phyloP scores from a whole-genome alignment of 768 basidiomycete genomes.

The Suillus occidentalis region DNA sequence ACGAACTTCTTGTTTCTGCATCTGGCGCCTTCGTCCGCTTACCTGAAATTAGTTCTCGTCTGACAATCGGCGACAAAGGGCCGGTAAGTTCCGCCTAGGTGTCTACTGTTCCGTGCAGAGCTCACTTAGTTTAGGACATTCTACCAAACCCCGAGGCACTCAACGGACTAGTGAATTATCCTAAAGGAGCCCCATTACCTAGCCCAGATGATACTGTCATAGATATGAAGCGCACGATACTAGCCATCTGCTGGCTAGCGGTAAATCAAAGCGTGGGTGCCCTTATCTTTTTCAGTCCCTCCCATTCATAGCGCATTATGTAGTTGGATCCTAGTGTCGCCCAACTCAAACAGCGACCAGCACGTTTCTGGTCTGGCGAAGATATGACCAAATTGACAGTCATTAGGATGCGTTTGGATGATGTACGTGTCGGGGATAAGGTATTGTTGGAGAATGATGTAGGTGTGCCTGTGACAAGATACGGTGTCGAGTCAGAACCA shows the following conservation, averaged over 20 bases:
- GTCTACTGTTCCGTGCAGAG: constrained; percentile 7
- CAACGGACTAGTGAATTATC: constrained; percentile 46
- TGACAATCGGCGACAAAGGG: constrained; percentile 75
- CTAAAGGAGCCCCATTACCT: constrained; percentile 44
- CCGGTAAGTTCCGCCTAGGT: constrained; percentile 44
- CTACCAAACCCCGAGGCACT: constrained; percentile 53
- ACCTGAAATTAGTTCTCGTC: constrained; percentile 74
- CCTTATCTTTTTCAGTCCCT: constrained; percentile 7
- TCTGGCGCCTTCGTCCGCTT: constrained; percentile 67
- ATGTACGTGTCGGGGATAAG: constrained; percentile 74
- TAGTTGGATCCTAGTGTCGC: constrained; percentile 52
- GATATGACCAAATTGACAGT: constrained; percentile 66
- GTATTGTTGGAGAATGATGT: constrained; percentile 55
- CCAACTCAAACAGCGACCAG: constrained; percentile 60
- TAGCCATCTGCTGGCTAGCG: constrained; percentile 85
- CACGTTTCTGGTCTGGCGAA: constrained; percentile 70
- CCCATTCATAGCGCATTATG: constrained; percentile 38
- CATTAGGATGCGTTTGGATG: constrained; percentile 59
- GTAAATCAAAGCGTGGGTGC: constrained; percentile 76
- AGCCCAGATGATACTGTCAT: constrained; percentile 62
- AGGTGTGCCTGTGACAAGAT: constrained; percentile 55
- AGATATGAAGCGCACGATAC: constrained; percentile 70
- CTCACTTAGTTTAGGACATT: constrained; percentile 52
- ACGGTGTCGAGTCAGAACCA: constrained; percentile 51
- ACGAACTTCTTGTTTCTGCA: constrained; percentile 76